These are phyloP conservation scores for Cicer yamashitae DNA, from an alignment of 306 rosid species.

Conservation along the genomic window DNA sequence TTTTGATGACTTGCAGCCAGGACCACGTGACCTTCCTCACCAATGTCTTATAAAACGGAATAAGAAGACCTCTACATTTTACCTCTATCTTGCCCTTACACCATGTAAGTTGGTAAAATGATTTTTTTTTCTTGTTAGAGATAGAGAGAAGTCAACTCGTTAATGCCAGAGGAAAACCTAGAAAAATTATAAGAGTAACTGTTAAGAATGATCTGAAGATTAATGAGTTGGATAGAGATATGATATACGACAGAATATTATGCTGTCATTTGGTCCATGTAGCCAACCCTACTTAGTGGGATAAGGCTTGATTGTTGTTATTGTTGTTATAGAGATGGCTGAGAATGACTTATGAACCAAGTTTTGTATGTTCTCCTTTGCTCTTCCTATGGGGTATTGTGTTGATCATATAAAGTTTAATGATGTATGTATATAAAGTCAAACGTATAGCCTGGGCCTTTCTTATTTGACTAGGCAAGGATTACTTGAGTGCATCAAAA, in stretches of 20 bases:
- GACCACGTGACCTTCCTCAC: slow-evolving; percentile 75
- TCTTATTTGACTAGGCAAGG: slow-evolving; percentile 22
- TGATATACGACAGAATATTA: too few species aligned
- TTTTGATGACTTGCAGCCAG: slow-evolving; percentile 78
- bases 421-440: slow-evolving; percentile 32
- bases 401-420: slow-evolving; percentile 28
- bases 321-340: slow-evolving; percentile 19
- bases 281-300: too few species aligned
- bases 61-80: slow-evolving; percentile 88
- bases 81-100: slow-evolving; percentile 79
- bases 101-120: slow-evolving; percentile 60
- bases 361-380: slow-evolving; percentile 2
- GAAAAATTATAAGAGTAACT: too few species aligned
- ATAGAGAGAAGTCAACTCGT: too few species aligned
- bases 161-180: too few species aligned
- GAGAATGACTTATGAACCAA: slow-evolving; percentile 36
- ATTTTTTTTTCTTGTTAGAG: background rate
- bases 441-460: slow-evolving; percentile 8
- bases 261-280: too few species aligned
- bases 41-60: slow-evolving; percentile 89
- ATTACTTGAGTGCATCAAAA: slow-evolving; percentile 24
- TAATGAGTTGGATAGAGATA: too few species aligned
- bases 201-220: too few species aligned
- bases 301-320: too few species aligned
- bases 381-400: slow-evolving; percentile 33